Conservation (phyloP, 2,329 filamentous ascomycete genomes). For the Hypoxylon sp. region DNA sequence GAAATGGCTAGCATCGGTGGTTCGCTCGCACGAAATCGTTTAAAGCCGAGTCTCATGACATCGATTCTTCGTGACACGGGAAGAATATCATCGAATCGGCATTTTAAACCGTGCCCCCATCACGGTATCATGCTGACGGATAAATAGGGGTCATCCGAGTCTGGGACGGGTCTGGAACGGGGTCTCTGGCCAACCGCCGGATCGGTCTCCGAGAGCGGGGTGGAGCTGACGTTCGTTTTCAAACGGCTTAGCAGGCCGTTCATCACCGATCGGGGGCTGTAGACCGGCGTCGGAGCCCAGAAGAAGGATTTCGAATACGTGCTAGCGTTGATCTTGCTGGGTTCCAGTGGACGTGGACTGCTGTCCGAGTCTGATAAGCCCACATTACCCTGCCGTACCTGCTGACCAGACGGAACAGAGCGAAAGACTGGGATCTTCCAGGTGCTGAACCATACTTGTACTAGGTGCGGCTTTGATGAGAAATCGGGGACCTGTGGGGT, state of each 20-base stretch:
- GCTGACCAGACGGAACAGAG: constrained; percentile 4
- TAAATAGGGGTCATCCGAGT: constrained; percentile 8
- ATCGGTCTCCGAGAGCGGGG: constrained; percentile 35
- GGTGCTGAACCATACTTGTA: neutral
- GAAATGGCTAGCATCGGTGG: neutral
- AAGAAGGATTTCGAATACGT: neutral
- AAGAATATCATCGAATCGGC: constrained; percentile 1
- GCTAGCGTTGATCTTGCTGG: constrained; percentile 4
- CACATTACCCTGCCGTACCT: neutral
- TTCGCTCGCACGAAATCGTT: neutral
- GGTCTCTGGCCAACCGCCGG: constrained; percentile 22
- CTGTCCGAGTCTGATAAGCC: neutral
- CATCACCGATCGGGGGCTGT: constrained; percentile 14
- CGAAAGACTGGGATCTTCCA: neutral
- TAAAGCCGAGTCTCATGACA: neutral
- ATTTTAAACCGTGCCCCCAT: neutral
- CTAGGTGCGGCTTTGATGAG: neutral
- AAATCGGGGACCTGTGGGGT: constrained; percentile 1
- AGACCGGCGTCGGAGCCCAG: constrained; percentile 10
- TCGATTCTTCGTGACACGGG: neutral
- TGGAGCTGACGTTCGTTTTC: constrained; percentile 19
- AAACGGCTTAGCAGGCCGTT: constrained; percentile 19
- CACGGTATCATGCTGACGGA: constrained; percentile 3
- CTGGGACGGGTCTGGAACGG: constrained; percentile 7
- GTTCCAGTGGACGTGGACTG: neutral